Evolutionary conservation across 108 stramenopile genomes (phyloP), one percentile per base, ranked within the genome.

Genomic region (Cylindrotheca closterium): DNA sequence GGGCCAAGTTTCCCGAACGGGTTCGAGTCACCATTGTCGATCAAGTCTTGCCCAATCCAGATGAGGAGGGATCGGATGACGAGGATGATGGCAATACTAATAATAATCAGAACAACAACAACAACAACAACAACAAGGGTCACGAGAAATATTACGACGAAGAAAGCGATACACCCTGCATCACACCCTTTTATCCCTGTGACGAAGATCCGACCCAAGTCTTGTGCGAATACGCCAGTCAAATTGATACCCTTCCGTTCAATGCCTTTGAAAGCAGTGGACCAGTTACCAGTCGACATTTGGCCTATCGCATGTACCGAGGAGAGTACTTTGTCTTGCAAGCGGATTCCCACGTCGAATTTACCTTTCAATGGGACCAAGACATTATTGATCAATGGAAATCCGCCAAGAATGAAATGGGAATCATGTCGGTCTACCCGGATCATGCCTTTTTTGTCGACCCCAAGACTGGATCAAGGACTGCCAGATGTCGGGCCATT

Each of bases 321-420:
- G 87, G 87, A 2, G 86, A 93, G 70, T 83, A 82, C 34, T 93
- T 82, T 67, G 84, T 79, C 17, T 65, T 89, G 77, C 92, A 93
- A 70, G 55, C 80, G 15, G 86, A 89, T 66, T 73, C 86, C 4
- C 83, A 86, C 32, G 70, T 85, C 47, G 55, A 53, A n/a, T 88
- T 89, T 47, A 70, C 65, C 1, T 30, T 67, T 21, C 50, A 77
- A 28, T 86, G 80, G 80, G 84, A 86, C 55, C 57, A 68, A 18
- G 75, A 79, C 17, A 47, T 86, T 21, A 78, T 82, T 55, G 30
- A 56, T 46, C 81, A 86, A 66, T 73, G 63, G 69, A 53, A 82
- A 31, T 75, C 79, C 0, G 63, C 85, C 4, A 50, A 71, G 0
- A 82, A 86, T 68, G 85, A 86, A 70, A 80, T 86, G 81, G 85